phyloP scores from a whole-genome alignment of 306 rosid species.

The Lupinus albus region DNA sequence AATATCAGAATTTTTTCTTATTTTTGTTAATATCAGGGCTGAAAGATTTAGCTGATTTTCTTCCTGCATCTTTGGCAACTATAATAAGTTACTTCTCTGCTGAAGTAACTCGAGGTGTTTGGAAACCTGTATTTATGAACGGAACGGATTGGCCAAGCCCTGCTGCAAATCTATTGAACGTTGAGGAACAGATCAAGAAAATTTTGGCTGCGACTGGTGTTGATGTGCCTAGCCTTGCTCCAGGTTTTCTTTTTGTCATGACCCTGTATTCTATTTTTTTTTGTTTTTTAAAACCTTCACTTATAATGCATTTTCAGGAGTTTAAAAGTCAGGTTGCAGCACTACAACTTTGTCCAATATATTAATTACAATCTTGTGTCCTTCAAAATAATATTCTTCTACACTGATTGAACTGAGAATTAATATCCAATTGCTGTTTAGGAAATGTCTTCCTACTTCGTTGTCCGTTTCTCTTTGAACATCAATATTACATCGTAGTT shows the following conservation, averaged over 20 bases:
- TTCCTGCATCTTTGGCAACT: conserved; percentile 95
- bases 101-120: conserved; percentile 91
- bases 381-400: conserved; percentile 20
- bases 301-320: conserved; percentile 25
- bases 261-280: conserved; percentile 14
- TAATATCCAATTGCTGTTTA: conserved; percentile 14
- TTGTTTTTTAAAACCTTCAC: neutral
- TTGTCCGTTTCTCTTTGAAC: conserved; percentile 33
- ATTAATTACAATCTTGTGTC: conserved; percentile 6
- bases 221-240: conserved; percentile 86
- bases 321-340: conserved; percentile 3
- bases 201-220: conserved; percentile 96
- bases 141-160: conserved; percentile 99
- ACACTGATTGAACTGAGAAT: conserved; percentile 20
- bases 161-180: conserved; percentile 79
- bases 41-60: conserved; percentile 95
- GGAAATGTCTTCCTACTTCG: conserved; percentile 27
- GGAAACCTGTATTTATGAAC: conserved; percentile 95
- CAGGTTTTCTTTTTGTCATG: conserved; percentile 57
- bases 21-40: conserved; percentile 67
- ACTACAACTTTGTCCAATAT: neutral
- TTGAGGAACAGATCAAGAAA: conserved; percentile 90
- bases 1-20: neutral
- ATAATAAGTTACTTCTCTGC: conserved; percentile 95
- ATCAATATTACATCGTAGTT: conserved; percentile 15